Conservation (phyloP, 2,329 filamentous ascomycete genomes). For the Decorospora gaudefroyi region DNA sequence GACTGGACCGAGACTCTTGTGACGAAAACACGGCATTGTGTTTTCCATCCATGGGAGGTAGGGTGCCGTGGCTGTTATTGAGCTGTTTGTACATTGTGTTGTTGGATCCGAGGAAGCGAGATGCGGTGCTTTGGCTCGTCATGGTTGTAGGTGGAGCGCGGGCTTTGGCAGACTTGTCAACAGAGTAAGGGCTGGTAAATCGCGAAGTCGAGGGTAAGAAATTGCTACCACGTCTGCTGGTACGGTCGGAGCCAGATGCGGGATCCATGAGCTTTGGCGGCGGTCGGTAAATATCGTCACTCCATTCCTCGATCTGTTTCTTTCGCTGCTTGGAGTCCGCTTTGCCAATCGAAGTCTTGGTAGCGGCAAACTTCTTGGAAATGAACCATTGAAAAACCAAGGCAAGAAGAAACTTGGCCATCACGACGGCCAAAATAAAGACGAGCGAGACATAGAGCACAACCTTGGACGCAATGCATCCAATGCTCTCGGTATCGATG, state of each 20-base stretch:
- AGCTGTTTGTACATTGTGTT: constrained; percentile 67
- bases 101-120: constrained; percentile 70
- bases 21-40: constrained; percentile 20
- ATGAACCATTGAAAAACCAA: constrained; percentile 96
- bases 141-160: constrained; percentile 80
- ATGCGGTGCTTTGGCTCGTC: constrained; percentile 82
- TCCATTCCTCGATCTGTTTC: constrained; percentile 96
- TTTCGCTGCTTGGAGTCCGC: constrained; percentile 82
- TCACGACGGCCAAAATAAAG: constrained; percentile 88
- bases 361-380: constrained; percentile 79
- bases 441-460: constrained; percentile 91
- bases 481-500: constrained; percentile 93
- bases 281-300: constrained; percentile 93
- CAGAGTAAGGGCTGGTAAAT: constrained; percentile 87
- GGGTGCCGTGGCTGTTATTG: constrained; percentile 61
- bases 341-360: constrained; percentile 77
- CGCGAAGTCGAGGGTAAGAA: constrained; percentile 93
- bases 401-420: constrained; percentile 84
- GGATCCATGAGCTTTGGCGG: constrained; percentile 80
- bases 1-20: constrained; percentile 49
- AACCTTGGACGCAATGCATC: constrained; percentile 96
- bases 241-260: constrained; percentile 66
- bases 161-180: constrained; percentile 63
- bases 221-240: constrained; percentile 76
- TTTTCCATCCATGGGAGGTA: constrained; percentile 54